phyloP scores from a whole-genome alignment of 805 yeast genomes.

The Kazachstania kunashirensis region DNA sequence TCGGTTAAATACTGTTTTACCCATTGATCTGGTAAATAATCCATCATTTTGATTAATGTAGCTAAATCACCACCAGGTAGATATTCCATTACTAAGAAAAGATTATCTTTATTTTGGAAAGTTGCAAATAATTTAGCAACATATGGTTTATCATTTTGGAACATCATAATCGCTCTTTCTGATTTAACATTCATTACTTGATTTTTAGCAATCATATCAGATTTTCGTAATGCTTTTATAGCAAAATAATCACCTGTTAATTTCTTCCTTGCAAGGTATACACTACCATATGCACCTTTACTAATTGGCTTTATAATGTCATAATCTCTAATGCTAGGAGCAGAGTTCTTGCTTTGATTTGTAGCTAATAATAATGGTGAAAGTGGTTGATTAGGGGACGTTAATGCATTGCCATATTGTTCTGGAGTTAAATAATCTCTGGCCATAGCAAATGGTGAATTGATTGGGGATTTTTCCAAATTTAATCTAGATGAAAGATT shows the following conservation, averaged over 20 bases:
- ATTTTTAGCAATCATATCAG: slow-evolving; percentile 95
- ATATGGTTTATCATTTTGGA: slow-evolving; percentile 85
- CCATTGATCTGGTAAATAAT: slow-evolving; percentile 81
- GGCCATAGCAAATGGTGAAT: slow-evolving; percentile 49
- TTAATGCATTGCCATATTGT: slow-evolving; percentile 19
- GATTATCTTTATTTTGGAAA: slow-evolving; percentile 78
- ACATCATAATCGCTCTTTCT: slow-evolving; percentile 96
- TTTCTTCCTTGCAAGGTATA: slow-evolving; percentile 72
- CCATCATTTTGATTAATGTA: slow-evolving; percentile 70
- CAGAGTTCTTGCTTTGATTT: slow-evolving; percentile 42
- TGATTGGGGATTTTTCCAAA: slow-evolving; percentile 37
- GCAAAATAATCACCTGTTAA: slow-evolving; percentile 93
- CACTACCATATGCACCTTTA: slow-evolving; percentile 96
- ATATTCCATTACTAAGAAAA: slow-evolving; percentile 93
- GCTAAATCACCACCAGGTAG: slow-evolving; percentile 95
- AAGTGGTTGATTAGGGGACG: slow-evolving; percentile 48
- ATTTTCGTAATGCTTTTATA: slow-evolving; percentile 78
- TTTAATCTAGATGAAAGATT: background rate
- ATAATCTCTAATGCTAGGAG: slow-evolving; percentile 77
- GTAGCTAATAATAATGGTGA: slow-evolving; percentile 73
- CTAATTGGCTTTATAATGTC: slow-evolving; percentile 88
- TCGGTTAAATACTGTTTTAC: slow-evolving; percentile 78
- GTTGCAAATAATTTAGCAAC: slow-evolving; percentile 84
- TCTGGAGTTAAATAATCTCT: slow-evolving; percentile 34
- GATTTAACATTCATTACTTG: slow-evolving; percentile 91